A percentile compares a stretch with the other conserved stretches of the same genome.
Conservation (phyloP, 192 early-diverging fungal species). For the Thoreauomyces humboldtii region DNA sequence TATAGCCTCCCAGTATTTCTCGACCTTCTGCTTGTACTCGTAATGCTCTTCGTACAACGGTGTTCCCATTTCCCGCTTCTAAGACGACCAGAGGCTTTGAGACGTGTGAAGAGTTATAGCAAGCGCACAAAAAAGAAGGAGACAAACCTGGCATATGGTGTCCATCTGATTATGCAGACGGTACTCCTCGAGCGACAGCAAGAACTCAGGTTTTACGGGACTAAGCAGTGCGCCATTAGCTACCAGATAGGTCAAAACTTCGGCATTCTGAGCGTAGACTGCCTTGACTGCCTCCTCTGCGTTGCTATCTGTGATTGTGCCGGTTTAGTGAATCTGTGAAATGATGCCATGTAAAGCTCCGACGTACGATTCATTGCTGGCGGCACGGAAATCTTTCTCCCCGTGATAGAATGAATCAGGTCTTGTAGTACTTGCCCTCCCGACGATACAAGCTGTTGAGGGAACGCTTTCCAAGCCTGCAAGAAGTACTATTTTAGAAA, state of each 20-base stretch:
- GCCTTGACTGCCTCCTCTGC: constrained; percentile 30
- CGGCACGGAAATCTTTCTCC: constrained; percentile 28
- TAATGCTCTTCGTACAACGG: constrained; percentile 39
- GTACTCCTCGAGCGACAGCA: constrained; percentile 45
- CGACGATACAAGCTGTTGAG: constrained; percentile 13
- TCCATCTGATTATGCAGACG: not conserved
- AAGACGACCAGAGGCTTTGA: no score
- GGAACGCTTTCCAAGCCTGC: constrained; percentile 30
- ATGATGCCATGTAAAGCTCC: not conserved
- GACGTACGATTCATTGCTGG: not conserved
- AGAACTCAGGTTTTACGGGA: constrained; percentile 46
- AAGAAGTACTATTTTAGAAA: no score
- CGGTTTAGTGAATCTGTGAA: no score
- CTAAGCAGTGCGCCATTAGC: constrained; percentile 40
- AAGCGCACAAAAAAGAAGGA: no score
- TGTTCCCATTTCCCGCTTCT: constrained; percentile 26
- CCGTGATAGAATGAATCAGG: constrained; percentile 42
- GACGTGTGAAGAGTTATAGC: no score
- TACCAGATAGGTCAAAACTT: constrained; percentile 33
- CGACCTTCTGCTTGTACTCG: constrained; percentile 26
- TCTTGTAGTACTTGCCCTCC: constrained; percentile 34
- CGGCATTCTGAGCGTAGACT: constrained; percentile 27
- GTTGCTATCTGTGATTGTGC: not conserved
- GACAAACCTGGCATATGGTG: not conserved
- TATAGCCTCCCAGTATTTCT: constrained; percentile 32